Evolutionary conservation across 2,329 filamentous ascomycete species (phyloP), one percentile per base, ranked within the genome.

Genomic region (Gnomoniopsis smithogilvyi): DNA sequence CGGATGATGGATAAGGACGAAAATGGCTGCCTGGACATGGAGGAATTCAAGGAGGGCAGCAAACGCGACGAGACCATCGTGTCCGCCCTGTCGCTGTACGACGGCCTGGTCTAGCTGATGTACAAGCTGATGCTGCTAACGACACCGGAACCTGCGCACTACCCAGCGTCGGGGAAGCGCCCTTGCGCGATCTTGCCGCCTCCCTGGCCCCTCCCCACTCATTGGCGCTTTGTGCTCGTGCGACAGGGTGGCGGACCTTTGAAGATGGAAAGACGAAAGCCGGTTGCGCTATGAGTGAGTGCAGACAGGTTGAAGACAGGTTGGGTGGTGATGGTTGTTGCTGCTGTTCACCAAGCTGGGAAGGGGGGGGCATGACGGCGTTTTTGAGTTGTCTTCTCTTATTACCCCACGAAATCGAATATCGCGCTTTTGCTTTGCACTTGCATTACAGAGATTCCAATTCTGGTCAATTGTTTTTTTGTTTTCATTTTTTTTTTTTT

Each of bases 1-100:
- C 84, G 89, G 70, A 98, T 98, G 95, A 99, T 99, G 95, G 95
- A 99, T 81, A 99, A 99, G 83, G 95, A 99, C 74, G 94, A 98
- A 79, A 98, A 98, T 72, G 95, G 94, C 67, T 96, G 91, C 71
- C 79, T 99, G 68, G 94, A 98, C 73, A 94, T 97, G 84, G 89
- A 93, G 62, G 95, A 99, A 74, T 99, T 99, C 82, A 98, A 98
- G 79, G 95, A 99, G 78, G 95, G 95, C 67, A 96, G 92, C 80
- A 97, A 98, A 81, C 90, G 93, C 61, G 95, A 99, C 76, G 94
- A 98, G 80, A 99, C 95, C 11, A 99, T 99, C 71, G 95, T 99
- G 60, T 98, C 94, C 56, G 95, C 95, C 36, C 80, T 99, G 70
- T 97, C 93, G 59, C 82, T 99, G 65, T 99, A 99, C 70, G 95